Base-by-base conservation (phyloP, 164 flowering plant species). In the Macadamia tetraphylla region DNA sequence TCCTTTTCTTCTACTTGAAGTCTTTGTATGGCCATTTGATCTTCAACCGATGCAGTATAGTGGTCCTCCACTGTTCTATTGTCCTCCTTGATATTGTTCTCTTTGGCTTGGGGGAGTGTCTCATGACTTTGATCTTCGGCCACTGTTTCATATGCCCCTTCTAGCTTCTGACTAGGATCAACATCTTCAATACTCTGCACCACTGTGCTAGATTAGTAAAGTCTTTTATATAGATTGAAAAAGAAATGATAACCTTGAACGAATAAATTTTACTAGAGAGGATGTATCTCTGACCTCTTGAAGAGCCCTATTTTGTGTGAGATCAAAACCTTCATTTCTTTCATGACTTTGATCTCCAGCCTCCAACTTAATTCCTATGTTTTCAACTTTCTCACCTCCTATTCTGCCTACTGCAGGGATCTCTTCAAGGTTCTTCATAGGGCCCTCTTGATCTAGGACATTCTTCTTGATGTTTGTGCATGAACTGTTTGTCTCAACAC, bases 151-250 rank as follows among this genome's bases (percentile, higher is more conserved):
- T 73, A 56, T n/a, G 63, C n/a, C 10, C 29, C 23, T 65, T 68
- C 53, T 35, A 66, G 44, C 56, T 70, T 67, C 61, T 65, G 56
- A 15, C 44, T 65, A 14, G 48, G 69, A 70, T 66, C 65, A 31
- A 31, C 43, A 71, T 53, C 49, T 71, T 66, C 60, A 62, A 49
- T 43, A 32, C 53, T 71, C 79, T 79, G 76, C 73, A 68, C 8
- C 65, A 71, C 18, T 65, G 13, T 60, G 30, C 61, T 64, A 67
- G 51, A 46, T 66, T 53, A 70, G 58, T 73, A 46, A 58, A 67
- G 46, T 31, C 29, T 62, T 49, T 44, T 32, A n/a, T 14, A 51
- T 35, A 49, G 18, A 49, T 60, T 49, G 31, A 44, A 63, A 29
- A 13, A 48, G 30, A 48, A 60, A 11, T 32, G 42, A 32, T 9